Evolutionary conservation across 441 rosid genomes (phyloP), one percentile per base, ranked within the genome.

Genomic region (Populus tomentosa): DNA sequence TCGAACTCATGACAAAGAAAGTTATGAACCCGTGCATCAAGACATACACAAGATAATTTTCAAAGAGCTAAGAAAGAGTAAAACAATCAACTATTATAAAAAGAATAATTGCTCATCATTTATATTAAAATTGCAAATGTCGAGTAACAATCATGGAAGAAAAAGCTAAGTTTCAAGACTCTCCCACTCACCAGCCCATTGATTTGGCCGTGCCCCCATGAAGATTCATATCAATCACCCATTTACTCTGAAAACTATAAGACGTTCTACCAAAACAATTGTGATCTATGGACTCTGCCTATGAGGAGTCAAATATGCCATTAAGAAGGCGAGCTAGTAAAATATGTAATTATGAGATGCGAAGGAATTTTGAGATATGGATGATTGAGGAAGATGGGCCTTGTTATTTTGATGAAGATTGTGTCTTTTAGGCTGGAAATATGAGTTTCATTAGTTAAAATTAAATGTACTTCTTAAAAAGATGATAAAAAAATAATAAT

Each of bases 311-410:
- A 61, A 59, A 74, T 72, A 42, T 10, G n/a, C n/a, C n/a, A n/a
- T 8, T 3, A 11, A 46, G 3, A 23, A 62, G 8, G 32, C 35
- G 28, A 23, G 42, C 42, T 7, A 20, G 42, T 2, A 36, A 24
- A n/a, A 40, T 16, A 26, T 21, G 33, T n/a, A 50, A 1, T 53
- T 16, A 24, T 11, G 14, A 13, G 32, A 7, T 26, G 24, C 4
- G 13, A 16, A 82, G 87, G 77, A 75, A 80, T 62, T 73, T 73
- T 18, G 78, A 73, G 83, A 82, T 81, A 65, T 83, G 85, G 69
- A 81, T 71, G 53, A 86, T 81, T 69, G 86, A 84, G 5, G 90
- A 89, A 79, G 85, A 87, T 36, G 36, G 46, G 50, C 75, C 89
- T 74, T 83, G 82, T 32, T 42, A 40, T 28, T 83, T 85, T 23